Base-by-base conservation (phyloP, 352 stramenopile genomes). In the Globisporangium parvum region DNA sequence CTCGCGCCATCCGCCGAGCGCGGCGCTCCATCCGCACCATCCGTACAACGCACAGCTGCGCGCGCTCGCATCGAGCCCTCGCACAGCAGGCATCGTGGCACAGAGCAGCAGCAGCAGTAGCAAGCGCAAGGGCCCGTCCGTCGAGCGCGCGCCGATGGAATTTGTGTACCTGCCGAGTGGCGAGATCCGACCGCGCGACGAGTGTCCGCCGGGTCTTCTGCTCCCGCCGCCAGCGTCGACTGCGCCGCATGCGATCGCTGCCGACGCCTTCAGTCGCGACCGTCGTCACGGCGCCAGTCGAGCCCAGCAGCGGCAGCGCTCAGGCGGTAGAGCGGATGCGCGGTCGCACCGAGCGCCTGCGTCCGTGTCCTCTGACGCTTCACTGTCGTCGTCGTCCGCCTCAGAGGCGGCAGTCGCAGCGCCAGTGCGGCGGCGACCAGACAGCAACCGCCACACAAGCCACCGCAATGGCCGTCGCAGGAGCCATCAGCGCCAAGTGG, bases 101-200 rank as follows among this genome's bases (percentile, higher is more conserved):
- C 15, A n/a, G 28, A 39, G 18, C 55, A 26, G 35, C 45, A 41
- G 35, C 15, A 12, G 35, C 35, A 41, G 35, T 41, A 33, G 28
- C n/a, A n/a, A n/a, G 9, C 28, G 28, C 28, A 3, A 33, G 3
- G 28, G 28, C 9, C 46, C 9, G 35, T 41, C 35, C 11, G 35
- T 10, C 4, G 42, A n/a, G 41, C 56, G 20, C 55, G 45, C 45
- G 54, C 74, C 72, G 3, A 82, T 89, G 72, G 74, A 87, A 60
- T 63, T 89, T 42, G 76, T 89, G 24, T 83, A 72, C 42, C 26
- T 87, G 59, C 66, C 76, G 44, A 85, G 63, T 2, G 79, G 79
- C 18, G 76, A 89, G 67, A 87, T 89, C 53, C 65, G 69, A 44
- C 57, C 74, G 5, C 58, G 72, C 18, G 72, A 89, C 47, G 74